Conservation (phyloP, 2,329 filamentous ascomycete species). For the Cryphonectria nitschkei region DNA sequence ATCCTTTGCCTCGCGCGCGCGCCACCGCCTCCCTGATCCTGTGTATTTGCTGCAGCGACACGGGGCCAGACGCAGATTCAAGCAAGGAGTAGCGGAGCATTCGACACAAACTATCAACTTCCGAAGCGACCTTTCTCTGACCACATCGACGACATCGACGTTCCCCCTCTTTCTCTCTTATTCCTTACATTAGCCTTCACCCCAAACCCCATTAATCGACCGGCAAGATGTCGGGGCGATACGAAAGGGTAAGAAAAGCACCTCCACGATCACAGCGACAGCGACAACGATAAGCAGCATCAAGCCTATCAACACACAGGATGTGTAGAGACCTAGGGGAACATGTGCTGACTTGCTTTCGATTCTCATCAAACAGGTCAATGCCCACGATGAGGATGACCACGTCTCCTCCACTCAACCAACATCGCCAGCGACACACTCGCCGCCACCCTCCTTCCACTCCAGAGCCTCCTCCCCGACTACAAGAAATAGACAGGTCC, state of each 20-base stretch:
- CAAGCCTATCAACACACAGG: neutral
- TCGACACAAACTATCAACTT: neutral
- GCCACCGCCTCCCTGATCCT: neutral
- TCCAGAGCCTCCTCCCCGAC: constrained; percentile 75
- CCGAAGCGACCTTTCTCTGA: neutral
- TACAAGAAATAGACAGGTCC: constrained; percentile 45
- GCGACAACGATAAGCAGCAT: neutral
- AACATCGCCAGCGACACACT: constrained; percentile 54
- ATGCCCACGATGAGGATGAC: constrained; percentile 62
- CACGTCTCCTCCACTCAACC: constrained; percentile 42
- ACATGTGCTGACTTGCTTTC: constrained; percentile 10
- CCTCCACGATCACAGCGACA: neutral
- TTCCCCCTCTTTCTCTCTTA: neutral
- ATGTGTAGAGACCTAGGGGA: neutral
- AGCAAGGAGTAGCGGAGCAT: neutral
- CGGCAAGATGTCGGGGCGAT: constrained; percentile 56
- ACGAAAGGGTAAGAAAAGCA: constrained; percentile 58
- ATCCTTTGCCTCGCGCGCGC: neutral
- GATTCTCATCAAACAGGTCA: constrained; percentile 50
- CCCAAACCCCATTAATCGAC: constrained; percentile 20
- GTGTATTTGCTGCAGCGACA: neutral
- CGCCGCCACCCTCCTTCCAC: constrained; percentile 82
- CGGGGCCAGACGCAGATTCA: neutral
- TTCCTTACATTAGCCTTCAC: neutral
- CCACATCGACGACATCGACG: neutral